These are phyloP conservation scores for Suillus subluteus DNA, from an alignment of 768 basidiomycete genomes.

Conservation along the genomic window DNA sequence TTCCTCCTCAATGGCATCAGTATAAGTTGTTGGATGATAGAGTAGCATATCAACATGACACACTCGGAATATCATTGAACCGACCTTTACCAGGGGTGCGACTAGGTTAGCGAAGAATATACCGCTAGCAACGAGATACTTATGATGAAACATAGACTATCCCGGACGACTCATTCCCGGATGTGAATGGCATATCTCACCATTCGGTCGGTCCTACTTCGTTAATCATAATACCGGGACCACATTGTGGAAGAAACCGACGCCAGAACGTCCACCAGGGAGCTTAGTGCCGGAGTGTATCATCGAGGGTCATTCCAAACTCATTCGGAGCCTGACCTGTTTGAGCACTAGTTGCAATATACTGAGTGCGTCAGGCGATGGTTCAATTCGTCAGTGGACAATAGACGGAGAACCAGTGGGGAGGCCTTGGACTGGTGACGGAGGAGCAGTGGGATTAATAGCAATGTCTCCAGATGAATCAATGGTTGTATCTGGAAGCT, in stretches of 20 bases:
- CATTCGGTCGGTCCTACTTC: background rate
- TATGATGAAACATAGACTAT: background rate
- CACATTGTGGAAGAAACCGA: background rate
- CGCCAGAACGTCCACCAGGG: background rate
- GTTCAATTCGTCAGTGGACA: background rate
- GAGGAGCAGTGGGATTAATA: background rate
- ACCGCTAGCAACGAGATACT: background rate
- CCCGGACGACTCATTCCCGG: background rate
- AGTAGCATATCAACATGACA: too few relatives aligned
- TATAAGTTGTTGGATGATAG: too few relatives aligned
- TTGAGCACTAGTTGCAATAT: background rate
- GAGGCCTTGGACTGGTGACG: background rate
- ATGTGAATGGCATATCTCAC: conserved; percentile 2
- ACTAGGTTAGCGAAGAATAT: too few relatives aligned
- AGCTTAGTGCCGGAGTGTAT: background rate
- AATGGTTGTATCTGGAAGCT: background rate
- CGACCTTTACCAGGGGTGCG: too few relatives aligned
- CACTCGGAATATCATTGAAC: too few relatives aligned
- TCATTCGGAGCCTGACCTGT: background rate
- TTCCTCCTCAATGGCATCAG: too few relatives aligned
- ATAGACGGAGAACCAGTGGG: background rate
- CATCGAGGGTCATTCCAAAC: background rate
- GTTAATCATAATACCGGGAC: background rate
- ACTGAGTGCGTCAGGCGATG: background rate
- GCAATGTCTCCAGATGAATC: background rate